Percentiles rank a stretch among this genome's conserved stretches.
Conservation (phyloP, 495 filamentous ascomycete species). For the Penicillium robsamsonii region DNA sequence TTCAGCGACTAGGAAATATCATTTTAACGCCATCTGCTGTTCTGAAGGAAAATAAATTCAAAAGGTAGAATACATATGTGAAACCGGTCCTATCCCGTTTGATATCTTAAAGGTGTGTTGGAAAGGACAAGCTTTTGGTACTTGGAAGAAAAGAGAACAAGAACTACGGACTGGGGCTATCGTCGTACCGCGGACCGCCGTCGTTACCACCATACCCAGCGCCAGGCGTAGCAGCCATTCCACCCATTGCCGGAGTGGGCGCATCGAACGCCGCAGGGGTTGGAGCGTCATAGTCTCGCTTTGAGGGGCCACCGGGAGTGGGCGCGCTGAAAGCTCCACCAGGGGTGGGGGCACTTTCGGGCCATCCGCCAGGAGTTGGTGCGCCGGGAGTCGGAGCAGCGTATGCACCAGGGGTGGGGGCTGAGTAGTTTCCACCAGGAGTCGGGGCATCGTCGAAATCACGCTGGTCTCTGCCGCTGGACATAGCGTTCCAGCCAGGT, state of each 20-base stretch:
- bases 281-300: conserved; percentile 52
- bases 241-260: conserved; percentile 75
- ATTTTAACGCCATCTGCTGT: conserved; percentile 20
- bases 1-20: conserved; percentile 1
- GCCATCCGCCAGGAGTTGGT: conserved; percentile 73
- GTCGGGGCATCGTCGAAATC: conserved; percentile 67
- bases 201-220: conserved; percentile 62
- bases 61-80: conserved; percentile 30
- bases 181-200: conserved; percentile 55
- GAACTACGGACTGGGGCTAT: conserved; percentile 50
- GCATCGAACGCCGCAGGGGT: conserved; percentile 65
- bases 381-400: conserved; percentile 71
- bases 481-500: conserved; percentile 45
- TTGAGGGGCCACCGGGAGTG: conserved; percentile 48
- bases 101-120: conserved; percentile 17
- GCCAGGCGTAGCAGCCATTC: conserved; percentile 70
- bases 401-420: conserved; percentile 50
- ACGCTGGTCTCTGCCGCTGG: conserved; percentile 27
- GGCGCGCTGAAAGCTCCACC: conserved; percentile 60
- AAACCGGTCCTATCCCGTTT: conserved; percentile 19
- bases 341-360: conserved; percentile 62
- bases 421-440: conserved; percentile 61
- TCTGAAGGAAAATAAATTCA: conserved; percentile 24
- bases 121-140: conserved; percentile 4
- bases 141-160: conserved; percentile 4